Conservation (phyloP, 345 rosid species). For the Boechera stricta region DNA sequence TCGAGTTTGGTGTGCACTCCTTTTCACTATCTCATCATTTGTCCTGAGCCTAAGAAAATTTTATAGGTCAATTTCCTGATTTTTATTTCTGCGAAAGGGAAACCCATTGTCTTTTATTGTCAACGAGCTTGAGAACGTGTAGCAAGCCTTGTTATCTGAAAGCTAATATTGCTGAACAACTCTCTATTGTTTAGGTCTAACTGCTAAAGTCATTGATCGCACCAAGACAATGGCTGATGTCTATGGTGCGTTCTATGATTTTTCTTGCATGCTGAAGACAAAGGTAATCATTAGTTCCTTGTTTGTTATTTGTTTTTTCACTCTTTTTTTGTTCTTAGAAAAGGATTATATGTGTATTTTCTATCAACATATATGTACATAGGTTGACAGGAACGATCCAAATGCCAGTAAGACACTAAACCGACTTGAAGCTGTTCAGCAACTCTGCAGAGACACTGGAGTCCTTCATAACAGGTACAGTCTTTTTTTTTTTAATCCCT, state of each 20-base stretch:
- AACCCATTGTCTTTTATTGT: not conserved
- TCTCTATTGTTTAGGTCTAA: conserved; percentile 62
- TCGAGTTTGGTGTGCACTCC: too few relatives aligned
- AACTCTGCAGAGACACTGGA: conserved; percentile 69
- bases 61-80: not conserved
- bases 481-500: not conserved
- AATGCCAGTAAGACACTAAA: conserved; percentile 64
- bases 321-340: not conserved
- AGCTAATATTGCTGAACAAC: conserved; percentile 7
- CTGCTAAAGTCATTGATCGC: conserved; percentile 82
- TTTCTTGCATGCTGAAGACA: conserved; percentile 68
- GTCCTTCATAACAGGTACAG: conserved; percentile 58
- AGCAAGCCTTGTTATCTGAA: conserved; percentile 6
- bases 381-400: conserved; percentile 82
- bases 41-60: not conserved
- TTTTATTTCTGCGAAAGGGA: not conserved
- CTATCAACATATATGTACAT: conserved; percentile 3
- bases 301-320: conserved; percentile 7
- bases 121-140: conserved; percentile 24
- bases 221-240: conserved; percentile 89
- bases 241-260: conserved; percentile 85
- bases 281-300: conserved; percentile 55
- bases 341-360: not conserved
- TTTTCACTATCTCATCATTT: too few relatives aligned
- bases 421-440: conserved; percentile 67